Evolutionary conservation across 2,329 filamentous ascomycete genomes (phyloP).

Genomic region (Byssothecium circinans): DNA sequence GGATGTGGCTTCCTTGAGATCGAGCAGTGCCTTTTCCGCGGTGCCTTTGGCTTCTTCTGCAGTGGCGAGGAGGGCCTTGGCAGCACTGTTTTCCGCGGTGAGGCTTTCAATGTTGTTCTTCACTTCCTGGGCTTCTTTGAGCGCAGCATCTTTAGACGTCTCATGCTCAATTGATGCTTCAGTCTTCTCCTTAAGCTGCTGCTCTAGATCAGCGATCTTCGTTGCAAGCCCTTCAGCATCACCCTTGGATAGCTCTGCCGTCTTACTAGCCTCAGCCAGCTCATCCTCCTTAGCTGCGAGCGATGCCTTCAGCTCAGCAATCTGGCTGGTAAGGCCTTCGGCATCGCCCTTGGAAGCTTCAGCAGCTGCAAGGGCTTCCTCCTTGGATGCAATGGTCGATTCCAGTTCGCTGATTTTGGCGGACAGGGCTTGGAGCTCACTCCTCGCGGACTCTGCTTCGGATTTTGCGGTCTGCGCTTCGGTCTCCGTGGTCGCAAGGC

Average conservation of each 20-base stretch:
- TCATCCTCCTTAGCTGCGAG: conserved; percentile 8
- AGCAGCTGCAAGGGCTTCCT: conserved; percentile 6
- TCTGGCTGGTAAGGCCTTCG: conserved; percentile 11
- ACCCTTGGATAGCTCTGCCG: conserved; percentile 9
- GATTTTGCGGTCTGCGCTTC: conserved; percentile 15
- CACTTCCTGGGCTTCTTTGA: conserved; percentile 8
- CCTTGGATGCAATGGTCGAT: conserved; percentile 22
- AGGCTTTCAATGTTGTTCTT: conserved; percentile 6
- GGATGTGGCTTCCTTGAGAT: conserved; percentile 20
- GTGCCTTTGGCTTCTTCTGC: conserved; percentile 20
- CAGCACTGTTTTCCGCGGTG: conserved; percentile 14
- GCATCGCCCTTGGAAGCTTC: conserved; percentile 18
- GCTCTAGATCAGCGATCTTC: conserved; percentile 12
- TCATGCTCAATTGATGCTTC: neutral
- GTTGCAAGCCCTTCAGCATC: conserved; percentile 10
- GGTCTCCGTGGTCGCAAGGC: conserved; percentile 11
- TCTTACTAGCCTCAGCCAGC: conserved; percentile 12
- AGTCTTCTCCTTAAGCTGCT: conserved; percentile 5
- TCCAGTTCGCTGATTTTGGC: conserved; percentile 31
- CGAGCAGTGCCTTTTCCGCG: conserved; percentile 24
- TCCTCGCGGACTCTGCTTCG: conserved; percentile 17
- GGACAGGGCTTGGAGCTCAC: conserved; percentile 19
- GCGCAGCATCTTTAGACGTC: neutral
- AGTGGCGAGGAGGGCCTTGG: conserved; percentile 16
- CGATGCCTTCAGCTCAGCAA: conserved; percentile 26